phyloP scores from a whole-genome alignment of 208 protist genomes.

The Tritrichomonas foetus region DNA sequence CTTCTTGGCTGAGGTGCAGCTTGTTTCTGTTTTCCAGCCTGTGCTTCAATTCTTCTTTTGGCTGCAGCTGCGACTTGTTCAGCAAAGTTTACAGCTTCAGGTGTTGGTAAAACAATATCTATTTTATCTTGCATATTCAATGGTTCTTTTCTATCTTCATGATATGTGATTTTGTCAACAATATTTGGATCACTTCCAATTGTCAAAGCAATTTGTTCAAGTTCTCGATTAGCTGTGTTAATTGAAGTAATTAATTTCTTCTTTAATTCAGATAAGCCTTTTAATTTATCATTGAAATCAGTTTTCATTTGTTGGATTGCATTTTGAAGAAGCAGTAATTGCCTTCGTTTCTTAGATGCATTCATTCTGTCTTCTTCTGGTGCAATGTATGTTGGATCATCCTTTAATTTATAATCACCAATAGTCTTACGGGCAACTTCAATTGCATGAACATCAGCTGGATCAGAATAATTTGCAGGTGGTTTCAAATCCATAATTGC shows the following conservation, averaged over 20 bases:
- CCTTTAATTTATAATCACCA: constrained; percentile 84
- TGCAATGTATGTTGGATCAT: constrained; percentile 69
- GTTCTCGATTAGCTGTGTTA: constrained; percentile 45
- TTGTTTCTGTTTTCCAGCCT: constrained; percentile 24
- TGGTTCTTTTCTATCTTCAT: background rate
- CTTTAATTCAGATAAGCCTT: constrained; percentile 76
- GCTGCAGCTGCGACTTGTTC: constrained; percentile 20
- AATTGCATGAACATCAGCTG: constrained; percentile 63
- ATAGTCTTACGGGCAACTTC: constrained; percentile 65
- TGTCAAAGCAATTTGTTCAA: background rate
- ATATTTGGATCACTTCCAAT: constrained; percentile 52
- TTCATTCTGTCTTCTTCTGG: constrained; percentile 73
- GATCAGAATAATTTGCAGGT: constrained; percentile 70
- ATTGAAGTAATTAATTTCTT: constrained; percentile 63
- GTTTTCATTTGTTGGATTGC: constrained; percentile 68
- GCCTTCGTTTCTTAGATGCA: constrained; percentile 76
- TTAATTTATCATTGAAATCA: constrained; percentile 77
- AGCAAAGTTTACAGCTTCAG: background rate
- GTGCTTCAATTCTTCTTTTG: background rate
- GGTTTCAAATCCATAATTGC: constrained; percentile 59
- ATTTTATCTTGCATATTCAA: background rate
- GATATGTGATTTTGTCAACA: background rate
- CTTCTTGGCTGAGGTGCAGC: background rate
- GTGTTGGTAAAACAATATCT: background rate
- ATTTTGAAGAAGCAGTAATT: constrained; percentile 78